These are phyloP conservation scores for Aspergillus steynii DNA, from an alignment of 495 filamentous ascomycete genomes.

Conservation along the genomic window DNA sequence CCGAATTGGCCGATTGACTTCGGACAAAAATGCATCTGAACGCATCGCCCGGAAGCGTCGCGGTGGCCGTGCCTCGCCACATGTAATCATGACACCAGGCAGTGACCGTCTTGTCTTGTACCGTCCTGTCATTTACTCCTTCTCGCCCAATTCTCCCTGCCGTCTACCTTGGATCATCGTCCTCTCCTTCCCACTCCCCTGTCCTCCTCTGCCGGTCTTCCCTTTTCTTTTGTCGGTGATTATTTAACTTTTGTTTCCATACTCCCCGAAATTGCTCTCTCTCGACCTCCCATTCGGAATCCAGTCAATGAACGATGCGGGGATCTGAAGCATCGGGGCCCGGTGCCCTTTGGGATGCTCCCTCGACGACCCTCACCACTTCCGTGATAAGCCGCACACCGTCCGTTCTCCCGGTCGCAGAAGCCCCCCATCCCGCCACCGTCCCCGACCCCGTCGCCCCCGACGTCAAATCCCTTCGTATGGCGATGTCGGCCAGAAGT, in stretches of 20 bases:
- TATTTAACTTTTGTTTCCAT: slow-evolving; percentile 1
- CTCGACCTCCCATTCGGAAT: slow-evolving; percentile 1
- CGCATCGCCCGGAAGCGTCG: slow-evolving; percentile 35
- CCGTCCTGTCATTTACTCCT: slow-evolving; percentile 7
- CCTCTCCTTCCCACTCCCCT: slow-evolving; percentile 8
- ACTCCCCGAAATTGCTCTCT: slow-evolving; percentile 1
- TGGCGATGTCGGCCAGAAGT: slow-evolving; percentile 29
- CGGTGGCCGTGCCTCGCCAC: slow-evolving; percentile 21
- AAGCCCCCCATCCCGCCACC: slow-evolving; percentile 13
- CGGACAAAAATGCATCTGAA: slow-evolving; percentile 1
- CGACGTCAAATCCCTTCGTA: slow-evolving; percentile 34
- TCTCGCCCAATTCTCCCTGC: slow-evolving; percentile 11
- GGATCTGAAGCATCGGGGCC: slow-evolving; percentile 45
- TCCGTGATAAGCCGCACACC: slow-evolving; percentile 31
- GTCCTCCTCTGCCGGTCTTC: background rate
- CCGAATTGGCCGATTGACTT: background rate
- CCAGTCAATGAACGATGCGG: slow-evolving; percentile 49
- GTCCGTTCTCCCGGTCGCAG: slow-evolving; percentile 35
- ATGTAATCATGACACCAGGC: slow-evolving; percentile 5
- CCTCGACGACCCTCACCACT: slow-evolving; percentile 38
- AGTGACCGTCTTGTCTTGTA: slow-evolving; percentile 10
- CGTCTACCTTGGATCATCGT: slow-evolving; percentile 5
- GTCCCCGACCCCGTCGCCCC: slow-evolving; percentile 18
- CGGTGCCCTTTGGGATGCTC: slow-evolving; percentile 40
- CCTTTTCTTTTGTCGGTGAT: background rate